Conservation (phyloP, 495 filamentous ascomycete genomes). For the Aspergillus diversus region DNA sequence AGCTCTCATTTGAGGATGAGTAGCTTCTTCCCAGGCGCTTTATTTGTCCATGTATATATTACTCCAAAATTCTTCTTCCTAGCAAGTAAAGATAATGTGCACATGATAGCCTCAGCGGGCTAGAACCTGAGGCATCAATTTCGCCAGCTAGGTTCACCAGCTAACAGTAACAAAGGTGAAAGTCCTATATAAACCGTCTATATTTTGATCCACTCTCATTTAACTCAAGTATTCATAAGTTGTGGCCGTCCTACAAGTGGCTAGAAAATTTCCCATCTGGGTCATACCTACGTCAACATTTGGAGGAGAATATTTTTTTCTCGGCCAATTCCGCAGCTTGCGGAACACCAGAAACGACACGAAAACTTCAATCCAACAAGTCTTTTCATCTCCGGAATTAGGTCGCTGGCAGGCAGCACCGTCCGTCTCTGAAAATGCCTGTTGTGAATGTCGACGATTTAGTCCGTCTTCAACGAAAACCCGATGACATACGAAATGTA, state of each 20-base stretch:
- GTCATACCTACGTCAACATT: slow-evolving; percentile 1
- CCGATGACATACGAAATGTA: slow-evolving; percentile 89
- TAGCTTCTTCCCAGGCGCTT: not conserved
- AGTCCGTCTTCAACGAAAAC: slow-evolving; percentile 78
- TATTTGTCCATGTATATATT: not conserved
- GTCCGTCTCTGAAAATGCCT: slow-evolving; percentile 65
- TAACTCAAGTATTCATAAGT: no score
- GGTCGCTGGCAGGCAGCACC: slow-evolving; percentile 24
- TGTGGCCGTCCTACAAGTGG: not conserved
- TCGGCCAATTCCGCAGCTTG: slow-evolving; percentile 16
- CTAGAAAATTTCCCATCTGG: not conserved
- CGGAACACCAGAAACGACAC: slow-evolving; percentile 19
- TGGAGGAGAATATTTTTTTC: slow-evolving; percentile 12
- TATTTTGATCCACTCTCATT: no score
- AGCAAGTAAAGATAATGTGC: not conserved
- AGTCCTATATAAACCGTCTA: no score
- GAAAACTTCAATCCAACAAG: slow-evolving; percentile 10
- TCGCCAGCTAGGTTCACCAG: not conserved
- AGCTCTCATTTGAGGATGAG: slow-evolving; percentile 48
- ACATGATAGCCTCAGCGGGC: not conserved
- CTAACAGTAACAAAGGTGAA: no score
- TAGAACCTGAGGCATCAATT: not conserved
- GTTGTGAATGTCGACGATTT: slow-evolving; percentile 86
- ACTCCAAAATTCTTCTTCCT: not conserved
- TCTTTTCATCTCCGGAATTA: slow-evolving; percentile 14